Conservation (phyloP, 176 grass and related monocot species). For the Hyparrhenia diplandra region DNA sequence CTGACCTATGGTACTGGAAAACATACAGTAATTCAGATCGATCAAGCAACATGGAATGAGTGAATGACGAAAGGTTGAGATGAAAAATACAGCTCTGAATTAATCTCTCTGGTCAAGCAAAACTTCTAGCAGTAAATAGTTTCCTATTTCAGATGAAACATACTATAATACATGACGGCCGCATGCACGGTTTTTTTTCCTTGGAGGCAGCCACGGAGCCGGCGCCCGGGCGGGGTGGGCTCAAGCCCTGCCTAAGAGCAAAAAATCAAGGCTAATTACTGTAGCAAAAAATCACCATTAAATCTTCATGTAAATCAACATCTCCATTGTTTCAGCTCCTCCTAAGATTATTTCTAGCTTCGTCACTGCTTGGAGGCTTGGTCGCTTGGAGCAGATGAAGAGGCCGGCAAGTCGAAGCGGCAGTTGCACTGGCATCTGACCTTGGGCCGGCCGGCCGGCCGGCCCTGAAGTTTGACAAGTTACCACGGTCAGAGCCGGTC, state of each 20-base stretch:
- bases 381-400: neutral
- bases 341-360: too few relatives aligned
- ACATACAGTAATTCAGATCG: neutral
- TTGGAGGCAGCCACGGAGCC: too few relatives aligned
- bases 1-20: neutral
- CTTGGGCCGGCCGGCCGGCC: too few relatives aligned
- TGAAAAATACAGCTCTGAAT: neutral
- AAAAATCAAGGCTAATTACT: too few relatives aligned
- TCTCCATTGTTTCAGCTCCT: too few relatives aligned
- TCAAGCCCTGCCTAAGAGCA: too few relatives aligned
- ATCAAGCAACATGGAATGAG: neutral
- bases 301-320: too few relatives aligned
- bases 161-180: neutral
- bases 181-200: too few relatives aligned
- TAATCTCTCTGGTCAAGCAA: neutral
- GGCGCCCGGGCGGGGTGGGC: too few relatives aligned
- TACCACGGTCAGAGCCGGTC: slow-evolving; percentile 3
- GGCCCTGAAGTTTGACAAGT: slow-evolving; percentile 25
- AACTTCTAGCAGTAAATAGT: neutral
- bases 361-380: too few relatives aligned
- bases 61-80: neutral
- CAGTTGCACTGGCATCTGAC: slow-evolving; percentile 1
- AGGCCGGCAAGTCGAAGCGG: neutral
- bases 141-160: neutral
- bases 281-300: too few relatives aligned